These are phyloP conservation scores for Coniochaeta pulveracea DNA, from an alignment of 2,329 filamentous ascomycete genomes.

Conservation along the genomic window DNA sequence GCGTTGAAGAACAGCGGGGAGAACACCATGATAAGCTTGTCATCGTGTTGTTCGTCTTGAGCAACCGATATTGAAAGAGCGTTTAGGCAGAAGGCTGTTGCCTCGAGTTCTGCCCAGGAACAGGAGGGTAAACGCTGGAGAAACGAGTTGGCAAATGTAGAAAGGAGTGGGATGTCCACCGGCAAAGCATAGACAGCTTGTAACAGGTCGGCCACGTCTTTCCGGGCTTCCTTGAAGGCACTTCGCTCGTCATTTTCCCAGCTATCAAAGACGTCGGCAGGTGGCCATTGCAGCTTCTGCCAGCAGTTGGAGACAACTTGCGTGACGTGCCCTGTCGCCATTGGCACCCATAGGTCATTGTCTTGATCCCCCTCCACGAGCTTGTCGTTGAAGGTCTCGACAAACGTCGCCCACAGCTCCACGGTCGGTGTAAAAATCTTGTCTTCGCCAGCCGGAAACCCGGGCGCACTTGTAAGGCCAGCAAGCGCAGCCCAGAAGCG, in stretches of 20 bases:
- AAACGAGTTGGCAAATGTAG: constrained; percentile 44
- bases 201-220: constrained; percentile 70
- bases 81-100: constrained; percentile 51
- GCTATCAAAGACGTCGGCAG: constrained; percentile 38
- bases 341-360: constrained; percentile 41
- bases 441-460: constrained; percentile 60
- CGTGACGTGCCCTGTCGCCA: constrained; percentile 47
- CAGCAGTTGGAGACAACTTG: constrained; percentile 56
- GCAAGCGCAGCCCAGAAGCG: constrained; percentile 47
- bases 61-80: constrained; percentile 55
- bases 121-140: constrained; percentile 34
- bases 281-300: constrained; percentile 59
- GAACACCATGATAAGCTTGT: constrained; percentile 50
- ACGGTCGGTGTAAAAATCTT: constrained; percentile 62
- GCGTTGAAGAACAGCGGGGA: constrained; percentile 44
- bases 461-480: constrained; percentile 53
- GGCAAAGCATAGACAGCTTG: constrained; percentile 57
- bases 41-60: constrained; percentile 46
- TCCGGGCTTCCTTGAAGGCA: constrained; percentile 60
- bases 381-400: constrained; percentile 54
- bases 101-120: constrained; percentile 50
- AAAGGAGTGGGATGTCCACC: constrained; percentile 42
- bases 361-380: constrained; percentile 37
- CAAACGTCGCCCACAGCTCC: constrained; percentile 73
- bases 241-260: constrained; percentile 63